Conservation (phyloP, 345 rosid genomes). For the Eucalyptus curtisii region DNA sequence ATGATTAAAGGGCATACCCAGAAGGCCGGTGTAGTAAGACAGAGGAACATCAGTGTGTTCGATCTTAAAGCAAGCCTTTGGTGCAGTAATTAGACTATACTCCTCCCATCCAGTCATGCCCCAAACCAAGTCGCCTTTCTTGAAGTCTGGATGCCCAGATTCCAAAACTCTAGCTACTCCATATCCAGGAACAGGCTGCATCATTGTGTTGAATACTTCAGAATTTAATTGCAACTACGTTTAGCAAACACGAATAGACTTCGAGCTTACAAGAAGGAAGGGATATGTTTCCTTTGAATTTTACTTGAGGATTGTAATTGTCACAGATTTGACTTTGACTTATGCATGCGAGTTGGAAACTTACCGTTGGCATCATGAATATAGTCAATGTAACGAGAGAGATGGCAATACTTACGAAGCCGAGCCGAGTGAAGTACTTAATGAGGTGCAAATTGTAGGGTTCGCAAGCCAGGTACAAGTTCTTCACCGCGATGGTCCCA, state of each 20-base stretch:
- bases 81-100: background rate
- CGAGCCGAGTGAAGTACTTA: constrained; percentile 7
- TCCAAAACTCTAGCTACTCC: constrained; percentile 4
- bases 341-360: background rate
- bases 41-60: background rate
- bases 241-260: background rate
- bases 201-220: background rate
- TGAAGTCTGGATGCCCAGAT: background rate
- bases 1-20: background rate
- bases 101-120: constrained; percentile 3
- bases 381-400: background rate
- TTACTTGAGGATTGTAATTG: background rate
- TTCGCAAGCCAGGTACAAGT: constrained; percentile 44
- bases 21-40: background rate
- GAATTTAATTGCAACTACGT: background rate
- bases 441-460: constrained; percentile 38
- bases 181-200: background rate
- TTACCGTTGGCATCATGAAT: background rate
- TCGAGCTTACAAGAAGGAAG: background rate
- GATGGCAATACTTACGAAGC: background rate
- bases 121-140: background rate
- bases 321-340: background rate
- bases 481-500: constrained; percentile 27
- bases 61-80: background rate
- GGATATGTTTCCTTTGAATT: background rate